A percentile compares a stretch with the other conserved stretches of the same genome.
Evolutionary conservation across 768 basidiomycete genomes (phyloP).

Genomic region (Guyanaporus albipodus): DNA sequence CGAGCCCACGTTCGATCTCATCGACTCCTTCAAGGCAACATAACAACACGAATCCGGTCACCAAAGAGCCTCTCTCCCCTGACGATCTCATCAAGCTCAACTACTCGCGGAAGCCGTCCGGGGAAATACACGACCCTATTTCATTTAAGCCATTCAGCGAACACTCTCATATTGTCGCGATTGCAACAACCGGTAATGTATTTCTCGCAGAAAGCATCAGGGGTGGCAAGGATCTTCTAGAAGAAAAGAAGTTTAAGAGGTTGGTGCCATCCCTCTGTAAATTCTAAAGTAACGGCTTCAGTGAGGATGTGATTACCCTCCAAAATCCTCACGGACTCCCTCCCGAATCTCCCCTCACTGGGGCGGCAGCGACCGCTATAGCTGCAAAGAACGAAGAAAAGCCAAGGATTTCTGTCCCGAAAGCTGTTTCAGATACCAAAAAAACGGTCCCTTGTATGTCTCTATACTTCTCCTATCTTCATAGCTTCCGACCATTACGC

Average conservation of each 20-base stretch:
- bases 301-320: conserved; percentile 87
- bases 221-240: conserved; percentile 81
- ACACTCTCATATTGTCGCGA: conserved; percentile 91
- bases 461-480: neutral
- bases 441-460: conserved; percentile 63
- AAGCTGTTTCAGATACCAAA: conserved; percentile 42
- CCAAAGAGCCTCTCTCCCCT: conserved; percentile 65
- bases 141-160: conserved; percentile 97
- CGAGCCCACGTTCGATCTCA: conserved; percentile 7
- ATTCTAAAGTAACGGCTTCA: conserved; percentile 25
- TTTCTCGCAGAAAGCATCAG: conserved; percentile 89
- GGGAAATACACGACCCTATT: conserved; percentile 92
- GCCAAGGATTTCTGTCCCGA: conserved; percentile 27
- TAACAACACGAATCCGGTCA: conserved; percentile 74
- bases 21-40: conserved; percentile 55
- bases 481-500: conserved; percentile 2
- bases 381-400: conserved; percentile 34
- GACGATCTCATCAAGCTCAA: conserved; percentile 75
- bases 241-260: conserved; percentile 84
- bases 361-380: conserved; percentile 26
- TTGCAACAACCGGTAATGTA: conserved; percentile 88
- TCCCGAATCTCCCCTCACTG: conserved; percentile 45
- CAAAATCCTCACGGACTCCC: conserved; percentile 86
- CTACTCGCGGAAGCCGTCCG: conserved; percentile 80
- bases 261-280: conserved; percentile 29